Conservation (phyloP, 2,329 filamentous ascomycete species). For the Nigrospora oryzae region DNA sequence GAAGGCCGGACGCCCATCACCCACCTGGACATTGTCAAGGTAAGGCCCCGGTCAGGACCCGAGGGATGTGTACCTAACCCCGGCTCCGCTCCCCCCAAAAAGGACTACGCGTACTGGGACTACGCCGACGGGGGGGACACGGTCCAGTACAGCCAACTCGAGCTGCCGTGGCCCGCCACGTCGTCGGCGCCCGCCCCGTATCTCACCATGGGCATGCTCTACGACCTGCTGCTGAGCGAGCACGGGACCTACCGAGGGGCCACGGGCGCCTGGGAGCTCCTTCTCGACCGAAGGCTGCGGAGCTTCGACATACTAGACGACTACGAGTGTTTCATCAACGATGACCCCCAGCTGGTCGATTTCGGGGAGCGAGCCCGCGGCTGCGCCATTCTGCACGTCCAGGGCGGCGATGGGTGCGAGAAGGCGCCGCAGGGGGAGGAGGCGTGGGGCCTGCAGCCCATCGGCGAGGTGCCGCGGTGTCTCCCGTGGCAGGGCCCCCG, state of each 20-base stretch:
- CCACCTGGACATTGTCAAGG: slow-evolving; percentile 5
- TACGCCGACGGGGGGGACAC: slow-evolving; percentile 4
- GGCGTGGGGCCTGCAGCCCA: neutral
- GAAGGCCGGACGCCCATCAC: slow-evolving; percentile 12
- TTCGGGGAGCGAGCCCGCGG: slow-evolving; percentile 6
- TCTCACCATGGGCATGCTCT: slow-evolving; percentile 13
- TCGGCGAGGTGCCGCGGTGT: neutral
- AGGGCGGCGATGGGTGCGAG: slow-evolving; percentile 4
- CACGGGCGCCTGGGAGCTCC: slow-evolving; percentile 13
- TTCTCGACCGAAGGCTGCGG: slow-evolving; percentile 9
- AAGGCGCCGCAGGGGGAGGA: neutral
- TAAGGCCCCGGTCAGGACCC: no score
- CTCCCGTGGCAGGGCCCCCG: neutral
- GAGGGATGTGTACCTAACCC: no score
- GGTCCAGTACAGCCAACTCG: slow-evolving; percentile 11
- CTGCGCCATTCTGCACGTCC: slow-evolving; percentile 12
- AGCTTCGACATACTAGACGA: slow-evolving; percentile 10
- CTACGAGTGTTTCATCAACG: slow-evolving; percentile 11
- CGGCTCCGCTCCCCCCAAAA: no score
- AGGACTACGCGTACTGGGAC: neutral
- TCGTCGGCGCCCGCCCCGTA: neutral
- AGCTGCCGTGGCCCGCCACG: slow-evolving; percentile 7
- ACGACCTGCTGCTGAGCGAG: slow-evolving; percentile 11
- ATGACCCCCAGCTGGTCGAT: slow-evolving; percentile 11
- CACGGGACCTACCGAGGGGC: slow-evolving; percentile 8